These are phyloP conservation scores for Geotrichum restrictum DNA, from an alignment of 1,139 yeast genomes.

Conservation along the genomic window DNA sequence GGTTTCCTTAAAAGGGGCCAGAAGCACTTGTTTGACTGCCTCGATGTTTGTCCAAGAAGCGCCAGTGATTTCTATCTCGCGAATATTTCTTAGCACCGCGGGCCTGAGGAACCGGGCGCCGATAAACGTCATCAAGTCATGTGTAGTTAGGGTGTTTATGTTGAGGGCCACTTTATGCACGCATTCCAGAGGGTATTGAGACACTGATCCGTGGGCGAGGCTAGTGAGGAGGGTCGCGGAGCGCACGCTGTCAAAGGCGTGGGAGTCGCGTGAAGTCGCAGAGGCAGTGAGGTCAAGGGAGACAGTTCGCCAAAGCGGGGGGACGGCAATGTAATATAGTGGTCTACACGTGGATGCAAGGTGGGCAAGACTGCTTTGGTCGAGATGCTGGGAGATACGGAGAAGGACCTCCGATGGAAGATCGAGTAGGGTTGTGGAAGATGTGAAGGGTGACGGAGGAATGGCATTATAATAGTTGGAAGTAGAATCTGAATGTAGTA, in stretches of 20 bases:
- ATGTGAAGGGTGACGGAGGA: neutral
- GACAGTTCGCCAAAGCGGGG: slow-evolving; percentile 6
- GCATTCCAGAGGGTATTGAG: neutral
- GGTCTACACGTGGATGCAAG: slow-evolving; percentile 5
- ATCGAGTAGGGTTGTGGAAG: slow-evolving; percentile 1
- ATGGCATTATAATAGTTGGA: neutral
- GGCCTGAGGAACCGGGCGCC: neutral
- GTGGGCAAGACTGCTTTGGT: slow-evolving; percentile 1
- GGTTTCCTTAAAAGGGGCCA: neutral
- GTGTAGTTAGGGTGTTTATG: neutral
- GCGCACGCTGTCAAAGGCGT: neutral
- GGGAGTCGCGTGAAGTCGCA: neutral
- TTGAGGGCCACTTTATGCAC: slow-evolving; percentile 6
- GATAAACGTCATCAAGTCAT: neutral
- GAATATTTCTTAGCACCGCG: slow-evolving; percentile 1
- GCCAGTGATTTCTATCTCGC: slow-evolving; percentile 6
- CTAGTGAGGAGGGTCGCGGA: neutral
- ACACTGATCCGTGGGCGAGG: slow-evolving; percentile 2
- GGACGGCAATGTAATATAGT: slow-evolving; percentile 9
- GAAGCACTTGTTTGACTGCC: neutral
- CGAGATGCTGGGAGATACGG: neutral
- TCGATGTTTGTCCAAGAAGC: neutral
- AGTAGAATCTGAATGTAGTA: neutral
- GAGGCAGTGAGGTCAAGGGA: slow-evolving; percentile 8
- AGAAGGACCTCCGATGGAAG: slow-evolving; percentile 13